These are phyloP conservation scores for Camelina sativa DNA, from an alignment of 345 rosid genomes.

Conservation along the genomic window DNA sequence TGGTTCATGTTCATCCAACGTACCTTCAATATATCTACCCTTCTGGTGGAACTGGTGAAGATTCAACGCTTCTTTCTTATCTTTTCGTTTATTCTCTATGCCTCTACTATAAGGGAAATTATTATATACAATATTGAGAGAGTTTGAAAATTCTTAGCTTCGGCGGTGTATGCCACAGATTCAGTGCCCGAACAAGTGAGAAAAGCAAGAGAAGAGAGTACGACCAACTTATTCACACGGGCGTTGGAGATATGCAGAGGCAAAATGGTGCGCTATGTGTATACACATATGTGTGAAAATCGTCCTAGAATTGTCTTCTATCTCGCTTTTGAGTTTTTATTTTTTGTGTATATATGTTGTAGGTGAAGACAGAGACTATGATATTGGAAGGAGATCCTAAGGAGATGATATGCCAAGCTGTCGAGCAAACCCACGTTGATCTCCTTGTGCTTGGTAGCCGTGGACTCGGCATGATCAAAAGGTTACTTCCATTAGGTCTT, in stretches of 20 bases:
- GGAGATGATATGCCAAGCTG: constrained; percentile 76
- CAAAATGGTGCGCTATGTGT: constrained; percentile 50
- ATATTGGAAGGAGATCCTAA: constrained; percentile 72
- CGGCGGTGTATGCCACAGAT: constrained; percentile 38
- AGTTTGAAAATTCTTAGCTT: constrained; percentile 21
- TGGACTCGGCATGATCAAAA: constrained; percentile 74
- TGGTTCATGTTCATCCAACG: constrained; percentile 66
- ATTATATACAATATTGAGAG: not conserved
- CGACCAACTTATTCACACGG: constrained; percentile 57
- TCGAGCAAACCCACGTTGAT: constrained; percentile 63
- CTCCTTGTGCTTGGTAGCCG: constrained; percentile 81
- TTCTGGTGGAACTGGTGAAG: constrained; percentile 58
- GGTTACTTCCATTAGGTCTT: constrained; percentile 44
- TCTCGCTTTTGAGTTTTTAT: not conserved
- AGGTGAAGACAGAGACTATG: constrained; percentile 71
- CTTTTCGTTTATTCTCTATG: not conserved
- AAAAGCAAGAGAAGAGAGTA: constrained; percentile 61
- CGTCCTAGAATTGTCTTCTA: not conserved
- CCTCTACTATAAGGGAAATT: not conserved
- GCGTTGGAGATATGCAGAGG: constrained; percentile 63
- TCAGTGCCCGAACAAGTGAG: constrained; percentile 53
- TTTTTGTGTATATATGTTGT: not conserved
- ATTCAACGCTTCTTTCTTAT: not conserved
- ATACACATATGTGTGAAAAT: not conserved
- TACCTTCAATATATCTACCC: constrained; percentile 50